Evolutionary conservation across 805 yeast genomes (phyloP).

Genomic region (Myxozyma neotropica): DNA sequence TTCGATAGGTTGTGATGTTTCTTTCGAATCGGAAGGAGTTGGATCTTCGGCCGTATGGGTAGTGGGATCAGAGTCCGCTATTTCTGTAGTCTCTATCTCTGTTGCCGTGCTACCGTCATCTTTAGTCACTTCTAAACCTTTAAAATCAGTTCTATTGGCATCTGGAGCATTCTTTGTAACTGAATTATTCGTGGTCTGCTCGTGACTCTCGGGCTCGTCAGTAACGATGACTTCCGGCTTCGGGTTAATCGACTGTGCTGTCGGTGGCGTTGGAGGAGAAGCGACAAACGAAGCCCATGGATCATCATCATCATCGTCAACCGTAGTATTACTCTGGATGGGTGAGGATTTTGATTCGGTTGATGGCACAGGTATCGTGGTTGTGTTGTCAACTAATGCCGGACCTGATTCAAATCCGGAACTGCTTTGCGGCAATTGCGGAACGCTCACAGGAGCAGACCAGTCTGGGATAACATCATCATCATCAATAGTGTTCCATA

Average conservation of each 20-base stretch:
- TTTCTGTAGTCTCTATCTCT: too few species aligned
- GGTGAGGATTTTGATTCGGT: neutral
- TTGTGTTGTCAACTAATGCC: too few species aligned
- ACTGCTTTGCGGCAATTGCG: neutral
- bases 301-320: conserved; percentile 4
- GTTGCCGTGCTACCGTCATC: too few species aligned
- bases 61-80: too few species aligned
- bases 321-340: neutral
- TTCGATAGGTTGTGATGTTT: neutral
- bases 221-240: too few species aligned
- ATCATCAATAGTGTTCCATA: conserved; percentile 4
- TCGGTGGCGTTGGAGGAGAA: conserved; percentile 1
- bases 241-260: neutral
- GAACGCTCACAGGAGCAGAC: conserved; percentile 5
- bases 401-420: neutral
- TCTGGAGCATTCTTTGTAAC: too few species aligned
- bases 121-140: neutral
- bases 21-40: too few species aligned
- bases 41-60: too few species aligned
- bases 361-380: neutral
- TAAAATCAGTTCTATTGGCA: too few species aligned
- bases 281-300: conserved; percentile 33
- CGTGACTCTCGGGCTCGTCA: too few species aligned
- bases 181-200: too few species aligned
- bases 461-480: conserved; percentile 31